These are phyloP conservation scores for Antrodiella citrinella DNA, from an alignment of 768 basidiomycete genomes.

Conservation along the genomic window DNA sequence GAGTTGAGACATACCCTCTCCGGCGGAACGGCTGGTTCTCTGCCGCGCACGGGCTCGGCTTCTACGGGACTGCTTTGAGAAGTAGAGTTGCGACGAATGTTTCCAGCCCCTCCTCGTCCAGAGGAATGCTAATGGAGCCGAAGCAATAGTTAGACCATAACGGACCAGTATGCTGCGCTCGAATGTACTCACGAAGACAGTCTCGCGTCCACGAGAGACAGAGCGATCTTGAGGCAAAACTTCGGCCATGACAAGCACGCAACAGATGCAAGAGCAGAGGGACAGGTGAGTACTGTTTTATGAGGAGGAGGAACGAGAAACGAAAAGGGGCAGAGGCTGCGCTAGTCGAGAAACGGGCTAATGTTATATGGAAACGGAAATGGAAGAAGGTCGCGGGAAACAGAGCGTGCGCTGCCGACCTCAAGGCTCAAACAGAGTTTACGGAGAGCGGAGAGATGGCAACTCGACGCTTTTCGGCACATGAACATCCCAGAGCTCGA, in stretches of 20 bases:
- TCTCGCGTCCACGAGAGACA: constrained; percentile 48
- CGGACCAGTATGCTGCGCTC: background rate
- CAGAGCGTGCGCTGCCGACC: background rate
- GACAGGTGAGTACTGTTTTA: background rate
- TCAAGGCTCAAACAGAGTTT: too few species aligned
- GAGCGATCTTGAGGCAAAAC: constrained; percentile 28
- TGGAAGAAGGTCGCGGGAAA: too few species aligned
- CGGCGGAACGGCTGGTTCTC: constrained; percentile 21
- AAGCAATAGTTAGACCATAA: too few species aligned
- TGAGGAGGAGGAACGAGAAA: too few species aligned
- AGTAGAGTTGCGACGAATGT: constrained; percentile 45
- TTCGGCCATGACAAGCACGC: background rate
- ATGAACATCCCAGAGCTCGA: too few species aligned
- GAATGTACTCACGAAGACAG: constrained; percentile 36
- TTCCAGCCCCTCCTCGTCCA: constrained; percentile 64
- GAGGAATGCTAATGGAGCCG: constrained; percentile 18
- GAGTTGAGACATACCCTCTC: constrained; percentile 25
- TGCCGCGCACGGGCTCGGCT: constrained; percentile 14
- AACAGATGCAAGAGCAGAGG: background rate
- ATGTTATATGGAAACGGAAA: too few species aligned
- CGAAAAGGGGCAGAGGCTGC: too few species aligned
- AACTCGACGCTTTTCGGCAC: too few species aligned
- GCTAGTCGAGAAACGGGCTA: too few species aligned
- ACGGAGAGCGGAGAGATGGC: too few species aligned
- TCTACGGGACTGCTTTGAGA: constrained; percentile 31